Percentiles rank a stretch among this genome's conserved stretches.
Evolutionary conservation across 1,139 yeast species (phyloP).

Genomic region (Pichiaceae sp.): DNA sequence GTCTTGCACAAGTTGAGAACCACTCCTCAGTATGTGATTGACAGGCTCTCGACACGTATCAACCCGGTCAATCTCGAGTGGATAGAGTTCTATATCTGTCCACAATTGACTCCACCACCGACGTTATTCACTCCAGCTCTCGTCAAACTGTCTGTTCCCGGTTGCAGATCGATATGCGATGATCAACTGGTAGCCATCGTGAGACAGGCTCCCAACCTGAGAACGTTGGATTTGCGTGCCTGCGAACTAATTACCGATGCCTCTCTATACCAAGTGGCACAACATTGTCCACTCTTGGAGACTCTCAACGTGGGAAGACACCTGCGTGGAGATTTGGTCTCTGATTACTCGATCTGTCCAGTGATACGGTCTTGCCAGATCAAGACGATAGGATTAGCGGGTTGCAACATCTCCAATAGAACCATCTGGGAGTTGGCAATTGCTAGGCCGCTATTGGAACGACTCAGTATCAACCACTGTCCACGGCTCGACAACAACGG

Average conservation of each 20-base stretch:
- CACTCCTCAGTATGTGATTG: constrained; percentile 33
- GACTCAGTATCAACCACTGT: constrained; percentile 78
- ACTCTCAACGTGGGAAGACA: constrained; percentile 77
- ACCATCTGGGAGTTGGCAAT: constrained; percentile 75
- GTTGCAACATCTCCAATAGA: constrained; percentile 71
- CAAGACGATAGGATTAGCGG: constrained; percentile 80
- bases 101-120: constrained; percentile 51
- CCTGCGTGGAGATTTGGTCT: constrained; percentile 54
- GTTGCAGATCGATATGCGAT: constrained; percentile 62
- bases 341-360: constrained; percentile 59
- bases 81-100: constrained; percentile 82
- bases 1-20: constrained; percentile 43
- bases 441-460: constrained; percentile 41
- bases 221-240: constrained; percentile 70
- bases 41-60: constrained; percentile 28
- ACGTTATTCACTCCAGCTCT: constrained; percentile 36
- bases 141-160: constrained; percentile 62
- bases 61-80: constrained; percentile 44
- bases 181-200: constrained; percentile 44
- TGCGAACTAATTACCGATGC: constrained; percentile 73
- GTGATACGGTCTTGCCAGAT: constrained; percentile 48
- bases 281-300: constrained; percentile 45
- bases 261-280: constrained; percentile 61
- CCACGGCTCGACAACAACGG: constrained; percentile 55
- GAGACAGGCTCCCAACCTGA: constrained; percentile 48